Conservation (phyloP, 2,329 filamentous ascomycete genomes). For the Colletotrichum sp. region DNA sequence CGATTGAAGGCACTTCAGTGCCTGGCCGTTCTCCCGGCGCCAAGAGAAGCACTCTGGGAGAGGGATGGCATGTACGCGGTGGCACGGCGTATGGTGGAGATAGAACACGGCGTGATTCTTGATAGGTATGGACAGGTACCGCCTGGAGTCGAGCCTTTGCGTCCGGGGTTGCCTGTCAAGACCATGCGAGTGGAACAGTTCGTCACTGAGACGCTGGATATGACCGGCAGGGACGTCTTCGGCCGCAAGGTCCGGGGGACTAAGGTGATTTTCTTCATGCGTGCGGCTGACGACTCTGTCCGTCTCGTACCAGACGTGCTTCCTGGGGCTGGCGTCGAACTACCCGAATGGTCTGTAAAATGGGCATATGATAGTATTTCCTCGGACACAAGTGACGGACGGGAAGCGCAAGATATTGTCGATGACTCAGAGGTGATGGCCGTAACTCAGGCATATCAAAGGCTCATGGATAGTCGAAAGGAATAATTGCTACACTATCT, state of each 20-base stretch:
- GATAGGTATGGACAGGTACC: not conserved
- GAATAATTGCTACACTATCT: not conserved
- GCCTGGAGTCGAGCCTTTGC: not conserved
- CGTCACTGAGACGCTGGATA: not conserved
- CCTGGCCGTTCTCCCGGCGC: slow-evolving; percentile 14
- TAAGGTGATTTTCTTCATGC: not conserved
- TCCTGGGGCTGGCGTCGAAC: not conserved
- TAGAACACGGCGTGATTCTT: slow-evolving; percentile 11
- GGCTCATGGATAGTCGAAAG: not conserved
- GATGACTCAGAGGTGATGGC: not conserved
- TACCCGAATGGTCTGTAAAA: not conserved
- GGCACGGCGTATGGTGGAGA: slow-evolving; percentile 1
- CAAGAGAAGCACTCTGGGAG: slow-evolving; percentile 22
- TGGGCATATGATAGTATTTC: not conserved
- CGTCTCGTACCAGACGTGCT: not conserved
- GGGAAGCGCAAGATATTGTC: not conserved
- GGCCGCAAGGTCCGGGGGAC: not conserved
- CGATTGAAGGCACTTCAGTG: slow-evolving; percentile 41
- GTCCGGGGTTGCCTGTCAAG: not conserved
- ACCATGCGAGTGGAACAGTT: not conserved
- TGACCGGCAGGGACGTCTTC: not conserved
- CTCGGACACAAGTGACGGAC: not conserved
- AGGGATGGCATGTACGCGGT: slow-evolving; percentile 9
- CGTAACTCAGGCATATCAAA: not conserved
- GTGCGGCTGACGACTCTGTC: not conserved